Conservation (phyloP, 805 yeast species). For the Metschnikowia koreensis region DNA sequence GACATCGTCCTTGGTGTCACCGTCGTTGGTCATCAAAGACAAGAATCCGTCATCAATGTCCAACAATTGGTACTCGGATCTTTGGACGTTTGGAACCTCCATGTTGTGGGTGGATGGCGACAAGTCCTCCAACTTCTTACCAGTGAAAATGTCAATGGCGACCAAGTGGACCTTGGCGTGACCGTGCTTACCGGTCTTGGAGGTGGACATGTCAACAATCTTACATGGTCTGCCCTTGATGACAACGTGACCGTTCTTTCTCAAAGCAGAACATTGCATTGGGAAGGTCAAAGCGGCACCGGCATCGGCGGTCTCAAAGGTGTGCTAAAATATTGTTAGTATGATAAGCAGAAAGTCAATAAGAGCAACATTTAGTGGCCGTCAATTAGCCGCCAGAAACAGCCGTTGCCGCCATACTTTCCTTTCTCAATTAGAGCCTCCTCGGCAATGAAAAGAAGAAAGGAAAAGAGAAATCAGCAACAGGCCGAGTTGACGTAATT, state of each 20-base stretch:
- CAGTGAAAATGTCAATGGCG: conserved; percentile 98
- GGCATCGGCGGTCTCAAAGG: conserved; percentile 97
- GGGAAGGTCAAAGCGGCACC: conserved; percentile 99
- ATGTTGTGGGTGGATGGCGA: conserved; percentile 99
- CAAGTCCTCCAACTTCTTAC: conserved; percentile 98
- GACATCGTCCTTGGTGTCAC: conserved; percentile 99
- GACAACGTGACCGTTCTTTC: conserved; percentile 99
- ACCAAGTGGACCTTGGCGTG: conserved; percentile 99
- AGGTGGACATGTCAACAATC: conserved; percentile 99
- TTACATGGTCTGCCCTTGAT: conserved; percentile 99
- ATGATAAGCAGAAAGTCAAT: neutral
- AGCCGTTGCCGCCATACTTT: no score
- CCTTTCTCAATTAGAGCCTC: neutral
- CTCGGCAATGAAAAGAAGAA: neutral
- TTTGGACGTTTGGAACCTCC: conserved; percentile 97
- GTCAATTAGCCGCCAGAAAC: neutral
- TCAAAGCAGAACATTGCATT: conserved; percentile 99
- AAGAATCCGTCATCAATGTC: conserved; percentile 98
- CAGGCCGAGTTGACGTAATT: neutral
- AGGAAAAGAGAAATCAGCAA: neutral
- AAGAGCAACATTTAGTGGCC: neutral
- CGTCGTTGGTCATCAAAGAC: conserved; percentile 93
- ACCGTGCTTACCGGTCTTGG: conserved; percentile 99
- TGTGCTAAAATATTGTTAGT: conserved; percentile 57
- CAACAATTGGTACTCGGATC: conserved; percentile 95